Evolutionary conservation across 371 early-diverging fungal genomes (phyloP), one percentile per base, ranked within the genome.

Genomic region (Mortierella sp.): DNA sequence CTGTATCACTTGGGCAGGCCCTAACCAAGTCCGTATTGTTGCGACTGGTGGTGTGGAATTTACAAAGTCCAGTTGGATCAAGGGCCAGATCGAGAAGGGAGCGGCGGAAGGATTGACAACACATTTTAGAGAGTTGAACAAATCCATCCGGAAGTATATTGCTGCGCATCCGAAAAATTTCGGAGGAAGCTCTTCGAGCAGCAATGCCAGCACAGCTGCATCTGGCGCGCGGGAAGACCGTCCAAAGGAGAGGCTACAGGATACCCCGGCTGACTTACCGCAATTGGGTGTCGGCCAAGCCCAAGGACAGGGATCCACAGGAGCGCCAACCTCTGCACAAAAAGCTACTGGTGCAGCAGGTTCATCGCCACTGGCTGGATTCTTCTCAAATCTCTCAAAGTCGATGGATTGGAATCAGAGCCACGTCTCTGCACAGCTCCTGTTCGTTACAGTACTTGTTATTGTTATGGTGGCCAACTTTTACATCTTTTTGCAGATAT

Each of bases 1-100:
- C 40, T 97, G 97, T 78, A 83, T 97, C 32, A 92, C 95, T 40
- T 95, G 94, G 94, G 91, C 92, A 7, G 89, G 88, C 0, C 84
- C 87, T 33, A 87, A 86, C n/a, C 77, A 86, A 80, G 86, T 92
- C 55, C 89, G 89, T 41, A 85, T 94, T 66, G 76, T 88, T 19
- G 92, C 94, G 74, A 91, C 93, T 24, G 92, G 91, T 41, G 84
- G 84, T 15, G 87, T 94, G 11, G 94, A 92, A 57, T 95, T 94
- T 79, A 85, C 88, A 53, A 93, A 93, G 74, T 86, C 86, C 15
- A 90, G 89, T 28, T 93, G 94, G 94, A 77, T 95, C 71, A 94
- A 94, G 84, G 89, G 91, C 78, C 88, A 89, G 1, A 92, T 94
- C 43, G 94, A 94, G 65, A 92, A 90, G 77, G 93, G 93, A 0